Base-by-base conservation (phyloP, 441 rosid species). In the Pelargonium fulgidum region DNA sequence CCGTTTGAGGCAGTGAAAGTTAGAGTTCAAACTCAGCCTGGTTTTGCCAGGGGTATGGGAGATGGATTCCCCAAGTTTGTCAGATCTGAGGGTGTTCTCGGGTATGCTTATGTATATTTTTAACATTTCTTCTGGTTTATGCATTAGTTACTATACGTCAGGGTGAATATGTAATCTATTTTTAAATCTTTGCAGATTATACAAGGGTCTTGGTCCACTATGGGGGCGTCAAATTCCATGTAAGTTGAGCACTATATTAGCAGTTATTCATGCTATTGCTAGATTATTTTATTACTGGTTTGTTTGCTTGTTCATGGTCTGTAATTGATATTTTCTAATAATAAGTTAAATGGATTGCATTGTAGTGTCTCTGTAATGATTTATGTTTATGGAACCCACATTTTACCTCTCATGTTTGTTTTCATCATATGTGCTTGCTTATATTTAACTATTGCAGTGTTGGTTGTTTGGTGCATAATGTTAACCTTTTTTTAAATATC, bases 191-290 rank as follows among this genome's bases (percentile, higher is more conserved):
- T 79, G 71, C 90, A 95, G 99, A 80, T 81, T 95, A 88, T 95
- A 95, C 77, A 95, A 92, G 83, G 99, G 99, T 67, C 33, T 95
- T 68, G 97, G 77, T 82, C 99, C 99, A 69, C 97, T 95, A 4
- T 95, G 99, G 99, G 99, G 99, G 66, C 99, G 99, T 74, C 99
- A 94, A 81, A 94, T 94, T 81, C 99, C 99, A 71, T 94, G 99
- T 92, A 84, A 89, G 97, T 85, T 58, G 54, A 64, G 22, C 72
- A n/a, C 20, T 65, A n/a, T 13, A 59, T 64, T 3, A 68, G 72
- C 62, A 17, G 10, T 56, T 19, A 56, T 56, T 56, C 6, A 17
- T 54, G 61, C 22, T 54, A 14, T 54, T 54, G 17, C 58, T 14
- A 52, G 7, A n/a, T 52, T 2, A 52, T 7, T 52, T 54, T 17